Percentiles rank a stretch among this genome's conserved stretches.
Evolutionary conservation across 73 alveolate species (phyloP).

Genomic region (Symbiodinium natans): DNA sequence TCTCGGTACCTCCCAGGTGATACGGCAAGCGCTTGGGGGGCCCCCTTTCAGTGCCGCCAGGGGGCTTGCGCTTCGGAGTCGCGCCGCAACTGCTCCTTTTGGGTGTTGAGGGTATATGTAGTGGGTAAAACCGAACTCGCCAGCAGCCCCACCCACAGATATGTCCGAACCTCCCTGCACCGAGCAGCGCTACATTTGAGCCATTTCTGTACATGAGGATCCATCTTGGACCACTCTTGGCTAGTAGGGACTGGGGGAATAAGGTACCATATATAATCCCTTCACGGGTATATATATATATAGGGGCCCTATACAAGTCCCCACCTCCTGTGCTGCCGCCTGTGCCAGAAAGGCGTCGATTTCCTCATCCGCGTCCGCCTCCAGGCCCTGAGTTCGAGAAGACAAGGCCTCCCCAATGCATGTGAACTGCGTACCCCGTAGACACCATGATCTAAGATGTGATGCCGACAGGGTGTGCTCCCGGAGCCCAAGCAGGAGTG

Average conservation of each 20-base stretch:
- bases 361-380: slow-evolving; percentile 40
- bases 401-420: background rate
- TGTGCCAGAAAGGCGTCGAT: slow-evolving; percentile 15
- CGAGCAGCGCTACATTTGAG: no score
- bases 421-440: background rate
- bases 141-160: no score
- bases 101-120: no score
- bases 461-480: background rate
- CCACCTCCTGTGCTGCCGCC: background rate
- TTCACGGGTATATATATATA: no score
- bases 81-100: background rate
- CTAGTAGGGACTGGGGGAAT: no score
- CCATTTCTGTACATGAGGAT: no score
- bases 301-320: background rate
- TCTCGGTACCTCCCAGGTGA: no score
- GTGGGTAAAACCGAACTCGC: no score
- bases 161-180: no score
- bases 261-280: no score
- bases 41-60: background rate
- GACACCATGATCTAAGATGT: background rate
- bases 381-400: slow-evolving; percentile 29
- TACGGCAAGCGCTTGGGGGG: no score
- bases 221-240: no score
- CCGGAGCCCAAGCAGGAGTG: background rate
- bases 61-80: background rate